Percentiles rank a stretch among this genome's conserved stretches.
phyloP scores from a whole-genome alignment of 331 rosid species.

The Quercus phellos region DNA sequence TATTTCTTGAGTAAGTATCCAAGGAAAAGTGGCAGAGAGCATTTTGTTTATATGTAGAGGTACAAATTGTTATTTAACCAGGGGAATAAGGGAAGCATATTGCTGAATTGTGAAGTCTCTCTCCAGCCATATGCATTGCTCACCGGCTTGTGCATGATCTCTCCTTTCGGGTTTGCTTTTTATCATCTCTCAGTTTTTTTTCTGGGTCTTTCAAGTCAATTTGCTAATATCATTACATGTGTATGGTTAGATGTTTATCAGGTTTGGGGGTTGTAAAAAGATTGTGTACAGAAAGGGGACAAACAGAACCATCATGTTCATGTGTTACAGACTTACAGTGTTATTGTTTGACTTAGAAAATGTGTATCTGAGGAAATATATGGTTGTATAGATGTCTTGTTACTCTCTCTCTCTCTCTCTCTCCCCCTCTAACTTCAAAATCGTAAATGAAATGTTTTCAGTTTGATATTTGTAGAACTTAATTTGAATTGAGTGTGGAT shows the following conservation, averaged over 20 bases:
- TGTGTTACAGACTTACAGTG: too few species aligned
- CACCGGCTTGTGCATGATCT: constrained; percentile 50
- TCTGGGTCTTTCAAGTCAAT: constrained; percentile 31
- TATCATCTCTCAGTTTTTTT: constrained; percentile 8
- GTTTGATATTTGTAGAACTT: background rate
- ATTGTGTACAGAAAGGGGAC: constrained; percentile 39
- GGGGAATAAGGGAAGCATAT: constrained; percentile 60
- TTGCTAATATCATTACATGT: constrained; percentile 29
- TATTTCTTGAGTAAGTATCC: constrained; percentile 29
- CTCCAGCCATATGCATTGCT: constrained; percentile 38
- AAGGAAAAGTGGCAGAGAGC: constrained; percentile 39
- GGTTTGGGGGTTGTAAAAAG: constrained; percentile 11
- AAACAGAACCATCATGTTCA: constrained; percentile 11
- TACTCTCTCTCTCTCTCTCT: background rate
- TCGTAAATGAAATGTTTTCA: background rate
- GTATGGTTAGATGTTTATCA: constrained; percentile 23
- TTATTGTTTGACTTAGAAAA: constrained; percentile 1
- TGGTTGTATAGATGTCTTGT: background rate
- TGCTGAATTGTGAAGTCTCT: constrained; percentile 48
- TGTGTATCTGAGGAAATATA: constrained; percentile 2
- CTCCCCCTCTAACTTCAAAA: background rate
- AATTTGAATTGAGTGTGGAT: background rate
- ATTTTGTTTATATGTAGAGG: constrained; percentile 53
- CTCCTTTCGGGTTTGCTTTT: constrained; percentile 33
- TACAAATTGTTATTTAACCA: constrained; percentile 44